Evolutionary conservation across 2,329 filamentous ascomycete genomes (phyloP).

Genomic region (Phoma sp.): DNA sequence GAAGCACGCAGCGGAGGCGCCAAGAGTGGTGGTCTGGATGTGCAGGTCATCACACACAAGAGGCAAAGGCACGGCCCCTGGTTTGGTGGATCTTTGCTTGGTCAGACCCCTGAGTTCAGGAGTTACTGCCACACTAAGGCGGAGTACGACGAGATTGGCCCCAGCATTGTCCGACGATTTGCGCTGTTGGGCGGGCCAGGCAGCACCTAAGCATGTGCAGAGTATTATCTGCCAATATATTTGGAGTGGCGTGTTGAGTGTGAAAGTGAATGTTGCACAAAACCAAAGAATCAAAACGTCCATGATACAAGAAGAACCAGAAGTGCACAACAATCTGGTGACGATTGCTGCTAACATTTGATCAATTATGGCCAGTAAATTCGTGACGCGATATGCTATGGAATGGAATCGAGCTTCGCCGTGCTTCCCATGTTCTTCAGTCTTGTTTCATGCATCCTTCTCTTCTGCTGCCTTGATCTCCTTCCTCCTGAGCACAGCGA

Average conservation of each 20-base stretch:
- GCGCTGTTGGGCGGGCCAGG: conserved; percentile 91
- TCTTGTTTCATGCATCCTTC: background rate
- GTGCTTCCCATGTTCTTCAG: background rate
- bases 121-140: conserved; percentile 90
- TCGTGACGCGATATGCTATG: too few species aligned
- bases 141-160: conserved; percentile 89
- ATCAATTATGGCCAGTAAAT: too few species aligned
- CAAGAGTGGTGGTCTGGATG: conserved; percentile 90
- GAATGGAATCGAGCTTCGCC: background rate
- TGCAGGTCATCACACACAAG: conserved; percentile 97
- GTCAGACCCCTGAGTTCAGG: conserved; percentile 96
- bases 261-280: conserved; percentile 23
- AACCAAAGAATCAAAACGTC: conserved; percentile 15
- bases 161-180: conserved; percentile 93
- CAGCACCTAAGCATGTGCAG: conserved; percentile 62
- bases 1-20: conserved; percentile 91
- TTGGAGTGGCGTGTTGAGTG: conserved; percentile 16
- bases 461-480: conserved; percentile 7
- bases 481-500: conserved; percentile 62
- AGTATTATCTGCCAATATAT: background rate
- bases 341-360: too few species aligned
- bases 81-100: conserved; percentile 96
- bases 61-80: conserved; percentile 95
- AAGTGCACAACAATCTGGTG: too few species aligned
- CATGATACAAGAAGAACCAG: background rate